Percentiles rank a stretch among this genome's conserved stretches.
phyloP scores from a whole-genome alignment of 257 asterid species.

The Primulina tabacum region DNA sequence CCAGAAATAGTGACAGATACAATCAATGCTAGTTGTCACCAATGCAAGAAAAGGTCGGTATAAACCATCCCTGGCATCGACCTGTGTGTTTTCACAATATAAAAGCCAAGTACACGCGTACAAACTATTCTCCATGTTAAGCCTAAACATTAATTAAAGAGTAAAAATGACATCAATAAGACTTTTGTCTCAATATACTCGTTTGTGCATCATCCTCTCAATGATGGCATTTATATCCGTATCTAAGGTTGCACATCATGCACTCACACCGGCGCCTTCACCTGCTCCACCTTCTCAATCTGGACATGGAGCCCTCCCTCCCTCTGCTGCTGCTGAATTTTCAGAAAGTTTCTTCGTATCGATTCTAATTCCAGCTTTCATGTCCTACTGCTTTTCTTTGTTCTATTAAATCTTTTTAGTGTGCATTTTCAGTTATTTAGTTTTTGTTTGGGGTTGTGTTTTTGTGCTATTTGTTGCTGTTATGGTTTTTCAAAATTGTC shows the following conservation, averaged over 20 bases:
- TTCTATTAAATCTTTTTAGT: not conserved
- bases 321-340: not conserved
- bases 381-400: not conserved
- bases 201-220: not conserved
- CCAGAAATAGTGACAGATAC: not conserved
- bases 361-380: not conserved
- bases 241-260: not conserved
- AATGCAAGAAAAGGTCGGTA: too few species aligned
- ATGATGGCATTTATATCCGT: not conserved
- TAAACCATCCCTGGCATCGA: not conserved
- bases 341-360: not conserved
- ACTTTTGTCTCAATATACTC: not conserved
- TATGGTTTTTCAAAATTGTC: not conserved
- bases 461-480: not conserved
- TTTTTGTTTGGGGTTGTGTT: not conserved
- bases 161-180: not conserved
- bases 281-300: not conserved
- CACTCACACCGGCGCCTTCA: not conserved
- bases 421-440: not conserved
- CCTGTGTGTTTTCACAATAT: not conserved
- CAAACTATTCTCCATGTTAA: not conserved
- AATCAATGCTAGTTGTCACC: not conserved
- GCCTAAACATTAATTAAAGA: too few species aligned
- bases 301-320: not conserved
- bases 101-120: not conserved